Base-by-base conservation (phyloP, 148 eudicot species). In the Silene uniflora region DNA sequence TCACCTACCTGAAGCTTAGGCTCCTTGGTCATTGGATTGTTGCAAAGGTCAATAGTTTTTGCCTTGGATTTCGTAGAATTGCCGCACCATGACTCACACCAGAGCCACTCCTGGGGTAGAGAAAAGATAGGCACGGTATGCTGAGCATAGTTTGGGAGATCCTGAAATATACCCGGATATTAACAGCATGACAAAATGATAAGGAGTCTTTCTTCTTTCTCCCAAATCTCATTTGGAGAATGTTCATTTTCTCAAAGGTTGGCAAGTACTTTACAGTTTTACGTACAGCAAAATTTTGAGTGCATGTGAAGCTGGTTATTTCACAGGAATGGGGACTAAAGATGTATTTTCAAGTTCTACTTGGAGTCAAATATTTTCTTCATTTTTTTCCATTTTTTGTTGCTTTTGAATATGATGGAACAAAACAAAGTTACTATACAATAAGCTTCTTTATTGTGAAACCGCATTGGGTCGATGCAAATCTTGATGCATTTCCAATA, bases 71-170 rank as follows among this genome's bases (percentile, higher is more conserved):
- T 94, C 4, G 98, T 94, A 72, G 93, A 83, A 74, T 94, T 94
- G 24, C 98, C 98, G 65, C 98, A 94, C 98, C 98, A 94, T 49
- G 98, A 94, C 84, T 95, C 98, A 47, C 98, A 95, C 98, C 98
- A 95, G 58, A 95, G 90, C 98, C 98, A 95, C 84, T 95, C 98
- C 84, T 90, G 97, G 25, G 98, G 98, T 54, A 95, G 92, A 11
- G 98, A 95, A 86, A 89, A 92, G 80, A 95, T 95, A 18, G 97
- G 97, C 23, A 95, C 98, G 10, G 86, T 85, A 80, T 95, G 97
- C 80, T 95, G 98, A 23, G 98, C 98, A 81, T 95, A 95, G 81
- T 95, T 95, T 35, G 98, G 98, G 78, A 95, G 93, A 86, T 95
- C 98, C 98, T 95, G 91, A 64, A 83, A 77, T 35, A 77, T 10